Evolutionary conservation across 257 asterid species (phyloP), one percentile per base, ranked within the genome.

Genomic region (Solanum peruvianum): DNA sequence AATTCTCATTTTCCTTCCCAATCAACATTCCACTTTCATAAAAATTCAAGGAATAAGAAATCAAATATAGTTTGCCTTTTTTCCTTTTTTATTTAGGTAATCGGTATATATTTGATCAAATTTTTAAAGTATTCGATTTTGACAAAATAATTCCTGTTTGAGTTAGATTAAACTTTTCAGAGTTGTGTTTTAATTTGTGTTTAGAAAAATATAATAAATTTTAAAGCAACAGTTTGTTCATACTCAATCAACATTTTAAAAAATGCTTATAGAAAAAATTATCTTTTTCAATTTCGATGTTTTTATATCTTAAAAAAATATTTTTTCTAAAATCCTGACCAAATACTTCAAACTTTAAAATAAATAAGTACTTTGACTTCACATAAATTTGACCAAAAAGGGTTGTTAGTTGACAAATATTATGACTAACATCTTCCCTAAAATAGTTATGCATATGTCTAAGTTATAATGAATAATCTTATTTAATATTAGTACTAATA

Each of bases 241-340:
- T 9, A 60, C 6, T 9, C 11, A 4, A 60, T 23, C 1, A 23
- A 4, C 9, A 60, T 60, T 4, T 60, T 9, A 2, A 9, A 2
- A 60, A 60, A 23, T 9, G 0, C 2, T 60, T 60, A 58, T 9
- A 1, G 29, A 23, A 23, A 9, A 60, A 0, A 10, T 2, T 12
- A 0, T 62, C 0, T 12, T 66, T 66, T 25, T 66, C 72, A 25
- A 2, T 18, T 25, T 66, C 4, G 27, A 7, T 64, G 0, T 25
- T 10, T 52, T 23, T 23, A 11, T 62, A 23, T n/a, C 0, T 62
- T 10, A 8, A 58, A 56, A 56, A 18, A 2, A 0, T 9, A 0
- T 5, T 11, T n/a, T 64, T 64, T 25, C 1, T 66, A 0, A 25
- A 25, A 66, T 12, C 10, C 13, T 66, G 4, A 14, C 5, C 72